A percentile compares a stretch with the other conserved stretches of the same genome.
phyloP scores from a whole-genome alignment of 306 rosid genomes.

The Parietaria judaica region DNA sequence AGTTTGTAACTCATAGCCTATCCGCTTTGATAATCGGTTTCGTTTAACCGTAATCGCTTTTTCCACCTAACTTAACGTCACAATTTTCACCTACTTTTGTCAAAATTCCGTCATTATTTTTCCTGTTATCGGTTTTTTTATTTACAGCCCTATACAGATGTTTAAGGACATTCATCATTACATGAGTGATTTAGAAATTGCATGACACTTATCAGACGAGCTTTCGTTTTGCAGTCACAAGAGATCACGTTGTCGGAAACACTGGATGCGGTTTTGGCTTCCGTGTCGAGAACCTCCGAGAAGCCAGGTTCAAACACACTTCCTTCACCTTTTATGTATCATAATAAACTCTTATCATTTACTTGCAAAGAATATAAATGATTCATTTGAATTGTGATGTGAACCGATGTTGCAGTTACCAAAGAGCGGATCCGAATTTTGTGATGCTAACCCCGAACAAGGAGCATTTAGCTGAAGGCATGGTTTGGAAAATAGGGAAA shows the following conservation, averaged over 20 bases:
- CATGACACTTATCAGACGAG: too few relatives aligned
- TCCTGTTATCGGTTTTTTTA: too few relatives aligned
- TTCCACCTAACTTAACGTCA: too few relatives aligned
- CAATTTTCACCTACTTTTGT: too few relatives aligned
- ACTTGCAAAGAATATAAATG: neutral
- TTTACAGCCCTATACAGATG: too few relatives aligned
- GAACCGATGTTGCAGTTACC: slow-evolving; percentile 47
- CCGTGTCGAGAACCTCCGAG: slow-evolving; percentile 75
- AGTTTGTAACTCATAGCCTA: too few relatives aligned
- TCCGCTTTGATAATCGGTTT: too few relatives aligned
- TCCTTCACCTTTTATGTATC: neutral
- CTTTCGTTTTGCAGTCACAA: slow-evolving; percentile 41
- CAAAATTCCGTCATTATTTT: too few relatives aligned
- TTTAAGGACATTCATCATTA: too few relatives aligned
- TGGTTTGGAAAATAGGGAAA: slow-evolving; percentile 66
- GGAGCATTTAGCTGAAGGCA: slow-evolving; percentile 86
- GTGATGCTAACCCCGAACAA: slow-evolving; percentile 89
- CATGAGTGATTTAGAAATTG: too few relatives aligned
- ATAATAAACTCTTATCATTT: neutral
- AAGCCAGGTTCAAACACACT: slow-evolving; percentile 72
- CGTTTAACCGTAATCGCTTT: too few relatives aligned
- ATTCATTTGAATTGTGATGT: neutral
- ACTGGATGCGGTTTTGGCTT: slow-evolving; percentile 74
- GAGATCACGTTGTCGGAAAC: slow-evolving; percentile 49
- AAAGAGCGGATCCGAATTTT: slow-evolving; percentile 93